These are phyloP conservation scores for Salix viminalis DNA, from an alignment of 345 rosid genomes.

Conservation along the genomic window DNA sequence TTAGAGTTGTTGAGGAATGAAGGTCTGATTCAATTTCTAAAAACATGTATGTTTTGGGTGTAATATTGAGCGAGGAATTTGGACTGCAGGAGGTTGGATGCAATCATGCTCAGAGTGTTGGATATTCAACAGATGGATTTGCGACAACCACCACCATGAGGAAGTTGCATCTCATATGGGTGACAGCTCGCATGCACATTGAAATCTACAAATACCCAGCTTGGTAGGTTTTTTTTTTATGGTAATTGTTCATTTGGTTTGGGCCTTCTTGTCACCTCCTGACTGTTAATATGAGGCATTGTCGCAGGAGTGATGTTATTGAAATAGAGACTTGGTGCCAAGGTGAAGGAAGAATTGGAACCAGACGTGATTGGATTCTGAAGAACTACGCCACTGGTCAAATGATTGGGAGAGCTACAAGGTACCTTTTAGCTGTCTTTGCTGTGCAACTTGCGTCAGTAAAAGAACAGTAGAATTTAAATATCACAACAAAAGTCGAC, in stretches of 20 bases:
- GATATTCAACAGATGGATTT: conserved; percentile 91
- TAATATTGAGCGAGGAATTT: neutral
- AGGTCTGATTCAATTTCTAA: too few species aligned
- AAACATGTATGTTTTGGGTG: too few species aligned
- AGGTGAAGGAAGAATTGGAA: conserved; percentile 86
- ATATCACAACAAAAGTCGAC: too few species aligned
- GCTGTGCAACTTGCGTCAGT: neutral
- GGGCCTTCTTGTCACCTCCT: neutral
- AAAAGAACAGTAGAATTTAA: too few species aligned
- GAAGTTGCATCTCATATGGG: conserved; percentile 97
- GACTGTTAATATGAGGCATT: conserved; percentile 5
- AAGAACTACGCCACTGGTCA: conserved; percentile 61
- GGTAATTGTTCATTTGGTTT: neutral
- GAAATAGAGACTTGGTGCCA: conserved; percentile 98
- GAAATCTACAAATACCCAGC: conserved; percentile 91
- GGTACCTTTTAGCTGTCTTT: conserved; percentile 35
- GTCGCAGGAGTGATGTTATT: conserved; percentile 81
- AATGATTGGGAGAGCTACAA: conserved; percentile 91
- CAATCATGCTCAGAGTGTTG: conserved; percentile 86
- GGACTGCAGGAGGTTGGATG: conserved; percentile 76
- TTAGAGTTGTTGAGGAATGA: too few species aligned
- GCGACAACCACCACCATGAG: conserved; percentile 82
- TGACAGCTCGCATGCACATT: conserved; percentile 96
- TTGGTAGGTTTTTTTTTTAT: conserved; percentile 43
- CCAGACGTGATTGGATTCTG: conserved; percentile 91